Percentiles rank a stretch among this genome's conserved stretches.
Conservation (phyloP, 176 grass and related monocot species). For the Triticum aestivum region IWGSC_CS_RefSeq_v2.1 NC_057803.1:607705150-607705649, state of each 20-base stretch:
- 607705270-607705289: not conserved
- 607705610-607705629: not conserved
- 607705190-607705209: not conserved
- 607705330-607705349: too few species aligned
- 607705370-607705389: not conserved
- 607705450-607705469: not conserved
- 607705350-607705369: not conserved
- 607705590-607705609: slow-evolving; percentile 31
- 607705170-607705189: not conserved
- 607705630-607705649: slow-evolving; percentile 35
- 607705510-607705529: slow-evolving; percentile 17
- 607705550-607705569: slow-evolving; percentile 41
- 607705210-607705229: not conserved
- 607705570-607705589: slow-evolving; percentile 14
- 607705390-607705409: not conserved
- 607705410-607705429: slow-evolving; percentile 2
- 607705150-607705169: not conserved
- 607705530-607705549: slow-evolving; percentile 45
- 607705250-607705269: not conserved
- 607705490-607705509: slow-evolving; percentile 8
- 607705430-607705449: slow-evolving; percentile 18
- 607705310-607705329: not conserved
- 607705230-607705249: not conserved
- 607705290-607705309: too few species aligned
- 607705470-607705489: not conserved